phyloP scores from a whole-genome alignment of 1,284 basidiomycete genomes.

The Sanghuangporus sanghuang region DNA sequence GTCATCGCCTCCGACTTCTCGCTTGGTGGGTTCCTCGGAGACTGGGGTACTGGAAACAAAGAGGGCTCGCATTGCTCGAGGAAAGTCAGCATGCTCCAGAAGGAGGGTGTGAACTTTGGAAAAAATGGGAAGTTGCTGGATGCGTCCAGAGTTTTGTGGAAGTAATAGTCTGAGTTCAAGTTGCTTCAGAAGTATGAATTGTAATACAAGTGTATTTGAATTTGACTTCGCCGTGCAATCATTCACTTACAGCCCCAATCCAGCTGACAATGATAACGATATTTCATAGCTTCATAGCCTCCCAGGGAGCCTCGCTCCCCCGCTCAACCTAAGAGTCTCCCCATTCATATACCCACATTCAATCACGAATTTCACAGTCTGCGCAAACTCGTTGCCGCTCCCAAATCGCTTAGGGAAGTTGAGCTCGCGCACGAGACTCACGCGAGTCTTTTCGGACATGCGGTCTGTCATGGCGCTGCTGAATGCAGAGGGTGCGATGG shows the following conservation, averaged over 20 bases:
- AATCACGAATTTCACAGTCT: constrained; percentile 46
- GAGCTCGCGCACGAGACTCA: constrained; percentile 31
- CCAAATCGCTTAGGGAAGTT: constrained; percentile 44
- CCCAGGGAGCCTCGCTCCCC: constrained; percentile 32
- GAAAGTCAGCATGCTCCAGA: constrained; percentile 41
- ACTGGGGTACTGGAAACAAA: constrained; percentile 45
- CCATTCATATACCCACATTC: constrained; percentile 52
- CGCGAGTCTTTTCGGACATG: constrained; percentile 26
- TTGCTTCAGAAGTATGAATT: no score
- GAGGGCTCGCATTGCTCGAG: constrained; percentile 27
- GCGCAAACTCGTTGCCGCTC: constrained; percentile 43
- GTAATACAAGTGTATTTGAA: no score
- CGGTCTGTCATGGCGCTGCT: constrained; percentile 40
- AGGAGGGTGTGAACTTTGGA: constrained; percentile 48
- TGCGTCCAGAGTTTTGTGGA: constrained; percentile 3
- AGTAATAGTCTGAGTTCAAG: not conserved
- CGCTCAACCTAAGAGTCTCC: constrained; percentile 49
- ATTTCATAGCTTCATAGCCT: constrained; percentile 31
- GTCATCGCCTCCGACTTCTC: constrained; percentile 55
- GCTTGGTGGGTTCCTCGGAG: constrained; percentile 56
- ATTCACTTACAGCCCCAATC: not conserved
- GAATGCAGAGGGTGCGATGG: constrained; percentile 49
- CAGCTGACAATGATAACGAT: not conserved
- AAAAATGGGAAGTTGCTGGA: constrained; percentile 34
- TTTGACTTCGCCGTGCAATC: not conserved